Conservation (phyloP, 2,329 filamentous ascomycete species). For the Cercospora citrullina region DNA sequence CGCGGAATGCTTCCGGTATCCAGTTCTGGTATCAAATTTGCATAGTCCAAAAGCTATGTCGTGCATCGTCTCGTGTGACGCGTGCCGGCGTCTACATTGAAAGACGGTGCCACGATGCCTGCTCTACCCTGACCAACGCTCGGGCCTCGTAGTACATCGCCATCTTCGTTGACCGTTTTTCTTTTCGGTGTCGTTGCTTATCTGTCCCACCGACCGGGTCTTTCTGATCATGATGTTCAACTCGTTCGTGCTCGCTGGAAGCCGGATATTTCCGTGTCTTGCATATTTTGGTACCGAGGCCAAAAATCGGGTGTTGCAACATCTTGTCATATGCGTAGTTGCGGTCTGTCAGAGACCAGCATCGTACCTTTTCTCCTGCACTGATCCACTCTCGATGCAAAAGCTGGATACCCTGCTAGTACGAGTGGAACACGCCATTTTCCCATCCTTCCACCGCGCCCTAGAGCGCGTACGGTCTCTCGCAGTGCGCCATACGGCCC, state of each 20-base stretch:
- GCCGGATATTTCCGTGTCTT: neutral
- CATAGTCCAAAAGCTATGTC: neutral
- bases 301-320: neutral
- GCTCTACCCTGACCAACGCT: neutral
- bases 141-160: neutral
- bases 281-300: neutral
- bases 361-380: neutral
- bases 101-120: neutral
- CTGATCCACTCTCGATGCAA: neutral
- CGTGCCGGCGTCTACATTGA: neutral
- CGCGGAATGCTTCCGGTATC: neutral
- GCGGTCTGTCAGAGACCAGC: neutral
- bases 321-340: neutral
- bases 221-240: neutral
- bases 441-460: neutral
- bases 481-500: neutral
- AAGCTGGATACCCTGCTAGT: neutral
- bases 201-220: neutral
- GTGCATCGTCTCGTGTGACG: neutral
- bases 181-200: neutral
- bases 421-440: neutral
- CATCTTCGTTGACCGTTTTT: neutral
- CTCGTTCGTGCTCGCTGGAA: neutral
- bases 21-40: neutral
- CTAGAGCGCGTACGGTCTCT: neutral